Evolutionary conservation across 768 basidiomycete genomes (phyloP), one percentile per base, ranked within the genome.

Genomic region (Trametes sanguinea): DNA sequence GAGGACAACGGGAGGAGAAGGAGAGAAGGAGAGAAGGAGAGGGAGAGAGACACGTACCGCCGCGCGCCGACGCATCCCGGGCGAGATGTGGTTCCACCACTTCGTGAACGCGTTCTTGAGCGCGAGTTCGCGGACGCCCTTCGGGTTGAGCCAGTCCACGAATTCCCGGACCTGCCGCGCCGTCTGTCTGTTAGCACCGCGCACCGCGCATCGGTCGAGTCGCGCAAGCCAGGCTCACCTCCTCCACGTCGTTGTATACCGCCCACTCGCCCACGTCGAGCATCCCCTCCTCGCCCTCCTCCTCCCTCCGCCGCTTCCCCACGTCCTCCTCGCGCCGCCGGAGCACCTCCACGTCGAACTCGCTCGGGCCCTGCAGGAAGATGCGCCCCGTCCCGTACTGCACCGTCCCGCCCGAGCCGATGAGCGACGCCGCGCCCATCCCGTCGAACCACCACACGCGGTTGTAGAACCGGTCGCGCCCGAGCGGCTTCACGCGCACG

Each of bases 381-480:
- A 99, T 71, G 54, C 96, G 80, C 5, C 95, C 97, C 17, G 94
- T 88, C 9, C 94, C 94, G 69, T 93, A 96, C 72, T 89, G 83
- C 32, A 89, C 83, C 32, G 86, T 83, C 3, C 90, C 91, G 14
- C 91, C 91, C 65, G 85, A 87, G 43, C 87, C 89, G 60, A 94
- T 79, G 54, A 96, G 76, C 47, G 89, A 87, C 50, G 87, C 88
- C 5, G 88, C 87, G 6, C 96, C 96, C 81, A 95, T 84, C 9
- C 96, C 96, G 75, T 99, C 96, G 72, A 98, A 93, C 96, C 96
- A 99, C 96, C 96, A 99, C 61, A 97, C 81, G 35, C 92, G 86
- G 72, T 97, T 96, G 70, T 92, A 90, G 75, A 98, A 99, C 55
- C 97, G 83, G 72, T 99, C 97, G 64, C 84, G 83, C 13, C 97